Evolutionary conservation across 495 filamentous ascomycete genomes (phyloP).

Genomic region (Hyaloscypha bicolor): DNA sequence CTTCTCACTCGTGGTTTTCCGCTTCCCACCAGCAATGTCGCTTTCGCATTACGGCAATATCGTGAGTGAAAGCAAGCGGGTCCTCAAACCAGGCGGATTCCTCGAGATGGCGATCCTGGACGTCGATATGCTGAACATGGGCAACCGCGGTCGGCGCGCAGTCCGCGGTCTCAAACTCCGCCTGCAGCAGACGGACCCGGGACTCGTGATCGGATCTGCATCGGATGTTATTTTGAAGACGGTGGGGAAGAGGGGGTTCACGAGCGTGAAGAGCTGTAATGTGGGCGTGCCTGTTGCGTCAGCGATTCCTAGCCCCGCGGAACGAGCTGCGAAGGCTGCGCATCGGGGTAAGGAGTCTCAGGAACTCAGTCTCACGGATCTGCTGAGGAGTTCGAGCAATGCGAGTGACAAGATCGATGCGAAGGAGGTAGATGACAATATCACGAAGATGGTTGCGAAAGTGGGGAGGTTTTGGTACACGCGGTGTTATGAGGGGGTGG

Average conservation of each 20-base stretch:
- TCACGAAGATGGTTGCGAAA: slow-evolving; percentile 86
- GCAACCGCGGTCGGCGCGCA: slow-evolving; percentile 71
- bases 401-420: neutral
- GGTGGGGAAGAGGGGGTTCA: slow-evolving; percentile 78
- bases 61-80: slow-evolving; percentile 85
- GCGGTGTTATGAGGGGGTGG: slow-evolving; percentile 77
- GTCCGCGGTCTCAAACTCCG: slow-evolving; percentile 75
- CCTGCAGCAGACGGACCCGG: slow-evolving; percentile 46
- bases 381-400: slow-evolving; percentile 52
- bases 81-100: slow-evolving; percentile 87
- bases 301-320: slow-evolving; percentile 45
- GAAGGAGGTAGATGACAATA: slow-evolving; percentile 69
- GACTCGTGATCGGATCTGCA: slow-evolving; percentile 68
- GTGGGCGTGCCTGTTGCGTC: slow-evolving; percentile 89
- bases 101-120: slow-evolving; percentile 86
- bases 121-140: slow-evolving; percentile 86
- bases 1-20: slow-evolving; percentile 84
- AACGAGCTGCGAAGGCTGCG: neutral
- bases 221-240: slow-evolving; percentile 78
- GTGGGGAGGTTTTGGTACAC: slow-evolving; percentile 98
- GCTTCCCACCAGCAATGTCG: slow-evolving; percentile 78
- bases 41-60: slow-evolving; percentile 77
- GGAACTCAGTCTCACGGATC: slow-evolving; percentile 63
- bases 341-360: slow-evolving; percentile 5
- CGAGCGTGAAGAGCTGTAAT: slow-evolving; percentile 82